Base-by-base conservation (phyloP, 176 grass and related monocot genomes). In the Triticum timopheevii region DNA sequence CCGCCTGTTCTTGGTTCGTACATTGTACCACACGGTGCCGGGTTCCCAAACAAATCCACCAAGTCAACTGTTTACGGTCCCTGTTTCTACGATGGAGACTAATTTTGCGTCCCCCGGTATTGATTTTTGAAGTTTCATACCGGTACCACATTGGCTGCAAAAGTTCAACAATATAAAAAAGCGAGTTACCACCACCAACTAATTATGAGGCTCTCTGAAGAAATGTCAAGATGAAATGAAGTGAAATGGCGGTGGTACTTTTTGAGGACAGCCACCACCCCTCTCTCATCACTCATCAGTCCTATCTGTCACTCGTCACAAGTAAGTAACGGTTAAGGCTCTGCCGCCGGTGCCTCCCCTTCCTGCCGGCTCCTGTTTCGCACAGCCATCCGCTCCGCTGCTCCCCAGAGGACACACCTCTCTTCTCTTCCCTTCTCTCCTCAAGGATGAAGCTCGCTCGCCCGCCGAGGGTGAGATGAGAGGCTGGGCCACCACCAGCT, bases 381-480 rank as follows among this genome's bases (percentile, higher is more conserved):
- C 80, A 3, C 83, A 76, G 50, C 70, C 33, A 59, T 75, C 44
- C 40, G 13, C 42, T 49, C 72, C 27, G 72, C 70, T n/a, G 50
- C 39, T 17, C 79, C 42, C 1, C 79, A n/a, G 17, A 34, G 17
- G 61, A 22, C 62, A n/a, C 40, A n/a, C 31, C 28, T 30, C 25
- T 13, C 17, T 50, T 6, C 47, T 50, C 47, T 50, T 4, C 47
- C 16, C 47, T 50, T 5, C 47, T 50, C 50, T 54, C 50, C 50
- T 54, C 50, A 54, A 54, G 16, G 50, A 54, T 54, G 50, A 17
- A 54, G 50, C 50, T 54, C 50, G 50, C 50, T 54, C 16, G 5
- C 75, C 81, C 33, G 67, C 87, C 54, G 73, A 91, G 90, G 81
- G 93, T 97, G 50, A 19, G 50, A 17, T 54, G 95, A 94, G 87